phyloP scores from a whole-genome alignment of 352 stramenopile species.

The Phytopythium oedochilum region DNA sequence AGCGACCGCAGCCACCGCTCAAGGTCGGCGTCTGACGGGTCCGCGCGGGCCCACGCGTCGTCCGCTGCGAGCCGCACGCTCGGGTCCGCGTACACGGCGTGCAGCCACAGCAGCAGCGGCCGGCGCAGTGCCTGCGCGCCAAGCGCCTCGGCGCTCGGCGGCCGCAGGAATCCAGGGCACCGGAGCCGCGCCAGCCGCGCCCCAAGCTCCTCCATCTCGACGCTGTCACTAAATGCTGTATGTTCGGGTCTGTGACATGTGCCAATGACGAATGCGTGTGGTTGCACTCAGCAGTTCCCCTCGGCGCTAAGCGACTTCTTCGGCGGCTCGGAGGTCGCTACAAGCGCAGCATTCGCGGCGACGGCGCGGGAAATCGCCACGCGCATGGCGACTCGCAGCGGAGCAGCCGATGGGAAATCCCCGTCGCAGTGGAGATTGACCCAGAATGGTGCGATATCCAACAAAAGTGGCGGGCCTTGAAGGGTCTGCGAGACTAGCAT shows the following conservation, averaged over 20 bases:
- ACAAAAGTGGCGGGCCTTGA: background rate
- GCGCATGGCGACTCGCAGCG: no score
- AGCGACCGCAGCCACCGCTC: constrained; percentile 26
- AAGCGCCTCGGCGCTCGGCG: background rate
- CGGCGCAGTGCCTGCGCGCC: constrained; percentile 10
- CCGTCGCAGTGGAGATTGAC: background rate
- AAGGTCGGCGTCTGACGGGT: constrained; percentile 25
- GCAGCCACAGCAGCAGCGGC: constrained; percentile 40
- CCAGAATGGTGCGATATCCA: background rate
- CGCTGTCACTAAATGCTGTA: background rate
- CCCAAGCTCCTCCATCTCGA: background rate
- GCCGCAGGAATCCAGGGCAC: constrained; percentile 30
- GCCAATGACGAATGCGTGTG: no score
- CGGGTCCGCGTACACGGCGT: constrained; percentile 29
- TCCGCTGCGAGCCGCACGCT: constrained; percentile 17
- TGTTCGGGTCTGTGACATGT: background rate
- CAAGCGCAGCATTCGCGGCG: background rate
- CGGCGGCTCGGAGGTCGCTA: background rate
- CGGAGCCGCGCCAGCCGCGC: constrained; percentile 18
- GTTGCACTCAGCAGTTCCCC: no score
- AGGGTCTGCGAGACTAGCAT: background rate
- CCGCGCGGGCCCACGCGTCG: constrained; percentile 23
- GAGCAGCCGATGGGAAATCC: background rate
- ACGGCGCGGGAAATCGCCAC: no score
- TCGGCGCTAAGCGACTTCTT: no score